Evolutionary conservation across 768 basidiomycete species (phyloP).

Genomic region (Pisolithus albus): DNA sequence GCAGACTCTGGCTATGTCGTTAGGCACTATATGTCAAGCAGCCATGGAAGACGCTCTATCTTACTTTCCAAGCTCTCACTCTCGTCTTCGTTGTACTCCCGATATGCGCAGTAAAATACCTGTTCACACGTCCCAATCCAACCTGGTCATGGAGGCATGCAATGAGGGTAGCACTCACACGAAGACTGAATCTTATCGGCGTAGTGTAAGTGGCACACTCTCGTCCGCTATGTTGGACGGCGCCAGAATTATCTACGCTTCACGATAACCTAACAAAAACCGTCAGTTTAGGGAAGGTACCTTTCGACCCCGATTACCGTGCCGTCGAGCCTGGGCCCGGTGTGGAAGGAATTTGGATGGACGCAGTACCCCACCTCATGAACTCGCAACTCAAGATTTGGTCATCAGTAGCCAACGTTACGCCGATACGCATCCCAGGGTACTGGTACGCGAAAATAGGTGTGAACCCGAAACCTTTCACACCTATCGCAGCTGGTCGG

Average conservation of each 20-base stretch:
- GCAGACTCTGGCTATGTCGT: too few relatives aligned
- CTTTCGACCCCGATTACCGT: constrained; percentile 6
- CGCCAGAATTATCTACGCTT: background rate
- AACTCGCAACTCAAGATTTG: constrained; percentile 23
- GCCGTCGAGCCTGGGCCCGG: constrained; percentile 6
- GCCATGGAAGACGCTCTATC: background rate
- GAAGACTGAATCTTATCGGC: background rate
- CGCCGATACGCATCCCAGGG: constrained; percentile 42
- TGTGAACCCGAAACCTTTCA: constrained; percentile 26
- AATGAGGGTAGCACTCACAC: background rate
- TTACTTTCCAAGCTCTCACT: background rate
- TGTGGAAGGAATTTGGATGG: constrained; percentile 27
- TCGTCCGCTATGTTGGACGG: background rate
- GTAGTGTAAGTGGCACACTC: background rate
- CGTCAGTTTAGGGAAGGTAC: background rate
- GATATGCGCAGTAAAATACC: background rate
- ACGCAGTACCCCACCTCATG: constrained; percentile 26
- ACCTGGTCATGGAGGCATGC: background rate
- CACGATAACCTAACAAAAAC: background rate
- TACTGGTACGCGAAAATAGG: constrained; percentile 50
- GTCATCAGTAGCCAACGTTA: constrained; percentile 29
- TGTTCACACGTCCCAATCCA: background rate
- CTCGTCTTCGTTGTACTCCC: background rate
- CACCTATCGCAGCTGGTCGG: constrained; percentile 39
- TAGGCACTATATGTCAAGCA: background rate